A percentile compares a stretch with the other conserved stretches of the same genome.
phyloP scores from a whole-genome alignment of 257 asterid species.

The Linderniella brevidens region DNA sequence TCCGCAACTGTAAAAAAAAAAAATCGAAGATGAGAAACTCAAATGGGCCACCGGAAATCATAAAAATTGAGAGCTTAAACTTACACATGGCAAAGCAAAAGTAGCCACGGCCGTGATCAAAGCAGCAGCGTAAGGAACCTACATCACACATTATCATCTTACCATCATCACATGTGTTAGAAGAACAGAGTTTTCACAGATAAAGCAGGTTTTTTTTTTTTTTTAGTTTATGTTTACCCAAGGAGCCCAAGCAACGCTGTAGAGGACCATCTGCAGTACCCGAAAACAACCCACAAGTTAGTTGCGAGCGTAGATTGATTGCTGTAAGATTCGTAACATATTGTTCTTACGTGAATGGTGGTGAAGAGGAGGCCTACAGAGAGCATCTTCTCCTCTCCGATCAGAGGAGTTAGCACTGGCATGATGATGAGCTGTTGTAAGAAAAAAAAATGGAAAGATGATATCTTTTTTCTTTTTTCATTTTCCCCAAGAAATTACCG shows the following conservation, averaged over 20 bases:
- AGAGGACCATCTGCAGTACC: slow-evolving; percentile 52
- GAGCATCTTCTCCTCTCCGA: slow-evolving; percentile 75
- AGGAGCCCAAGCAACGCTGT: slow-evolving; percentile 83
- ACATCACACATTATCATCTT: slow-evolving; percentile 7
- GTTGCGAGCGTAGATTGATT: too few species aligned
- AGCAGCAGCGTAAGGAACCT: slow-evolving; percentile 87
- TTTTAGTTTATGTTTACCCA: slow-evolving; percentile 43
- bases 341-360: slow-evolving; percentile 32
- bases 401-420: slow-evolving; percentile 60
- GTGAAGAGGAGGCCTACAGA: slow-evolving; percentile 61
- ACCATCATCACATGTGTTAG: background rate
- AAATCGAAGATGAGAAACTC: too few species aligned
- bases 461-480: background rate
- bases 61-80: slow-evolving; percentile 7
- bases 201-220: background rate
- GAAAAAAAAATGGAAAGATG: background rate
- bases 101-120: slow-evolving; percentile 29
- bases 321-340: background rate
- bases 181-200: too few species aligned
- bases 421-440: slow-evolving; percentile 49
- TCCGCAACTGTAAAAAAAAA: slow-evolving; percentile 38
- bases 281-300: background rate
- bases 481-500: background rate
- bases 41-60: too few species aligned
- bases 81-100: slow-evolving; percentile 75